Conservation (phyloP, 1,284 basidiomycete genomes). For the Heterobasidion annosum region DNA sequence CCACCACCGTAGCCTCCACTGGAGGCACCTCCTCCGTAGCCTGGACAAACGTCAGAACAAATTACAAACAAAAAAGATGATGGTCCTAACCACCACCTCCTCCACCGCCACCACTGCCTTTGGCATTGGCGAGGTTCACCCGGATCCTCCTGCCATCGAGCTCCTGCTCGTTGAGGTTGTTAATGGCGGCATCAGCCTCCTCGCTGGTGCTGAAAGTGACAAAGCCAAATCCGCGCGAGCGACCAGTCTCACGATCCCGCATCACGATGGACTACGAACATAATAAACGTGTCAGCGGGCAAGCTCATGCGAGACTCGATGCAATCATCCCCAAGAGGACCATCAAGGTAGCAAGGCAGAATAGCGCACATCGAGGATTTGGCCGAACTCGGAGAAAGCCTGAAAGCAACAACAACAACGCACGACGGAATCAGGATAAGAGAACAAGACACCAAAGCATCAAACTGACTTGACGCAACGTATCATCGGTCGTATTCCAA, state of each 20-base stretch:
- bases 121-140: conserved; percentile 92
- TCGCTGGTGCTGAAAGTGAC: conserved; percentile 61
- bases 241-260: conserved; percentile 95
- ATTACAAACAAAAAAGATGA: background rate
- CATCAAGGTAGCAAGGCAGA: background rate
- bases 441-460: conserved; percentile 17
- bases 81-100: background rate
- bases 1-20: conserved; percentile 1
- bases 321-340: conserved; percentile 8
- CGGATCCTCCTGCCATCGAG: conserved; percentile 90
- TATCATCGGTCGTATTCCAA: conserved; percentile 93
- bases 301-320: background rate
- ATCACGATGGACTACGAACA: conserved; percentile 81
- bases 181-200: conserved; percentile 81
- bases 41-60: background rate
- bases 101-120: conserved; percentile 48
- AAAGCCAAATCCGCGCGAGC: conserved; percentile 95
- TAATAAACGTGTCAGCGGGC: background rate
- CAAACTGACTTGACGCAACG: conserved; percentile 75
- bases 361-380: conserved; percentile 67
- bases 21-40: conserved; percentile 3
- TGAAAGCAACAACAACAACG: conserved; percentile 32
- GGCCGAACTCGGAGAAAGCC: conserved; percentile 65
- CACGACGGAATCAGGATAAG: conserved; percentile 22
- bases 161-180: conserved; percentile 80